Base-by-base conservation (phyloP, 768 basidiomycete species). In the Suillus discolor region DNA sequence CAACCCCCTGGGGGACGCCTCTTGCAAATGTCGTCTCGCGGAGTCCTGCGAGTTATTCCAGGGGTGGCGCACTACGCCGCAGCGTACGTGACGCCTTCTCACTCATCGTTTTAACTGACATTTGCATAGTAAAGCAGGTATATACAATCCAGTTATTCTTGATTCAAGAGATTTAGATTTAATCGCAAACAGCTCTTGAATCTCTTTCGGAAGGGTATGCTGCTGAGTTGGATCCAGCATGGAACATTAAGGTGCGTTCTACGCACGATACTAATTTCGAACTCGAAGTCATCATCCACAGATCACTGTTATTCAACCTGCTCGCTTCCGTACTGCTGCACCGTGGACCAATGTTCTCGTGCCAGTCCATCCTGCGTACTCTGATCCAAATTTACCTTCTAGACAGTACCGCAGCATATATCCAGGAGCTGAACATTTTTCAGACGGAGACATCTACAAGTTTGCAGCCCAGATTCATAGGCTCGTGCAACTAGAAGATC, bases 241-340 rank as follows among this genome's bases (percentile, higher is more conserved):
- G 83, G 83, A 81, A 83, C 61, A 82, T 84, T 70, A 82, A 79
- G 71, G 83, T 81, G 61, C n/a, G 75, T 49, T 51, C n/a, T 18
- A 16, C 20, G 47, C 16, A 25, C 15, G 31, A 18, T 51, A 36
- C 36, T 49, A 15, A 23, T 31, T 44, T 63, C 39, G n/a, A 12
- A n/a, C 28, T 23, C 20, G 44, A 41, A 15, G 31, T 13, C 54
- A 34, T 68, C 47, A 25, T 12, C 18, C 13, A 47, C 38, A 74
- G 73, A 70, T 74, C 61, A 72, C 71, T 42, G 36, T 74, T 9
- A n/a, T 74, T 23, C 71, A 74, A 60, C 73, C 73, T 20, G 71
- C 71, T 42, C 64, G 65, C 55, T 72, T 74, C 57, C 71, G 71
- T 41, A 74, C 67, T 31, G 64, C 62, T 28, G 20, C 61, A 4